A percentile compares a stretch with the other conserved stretches of the same genome.
Conservation (phyloP, 768 basidiomycete genomes). For the Tulasnella sp. region DNA sequence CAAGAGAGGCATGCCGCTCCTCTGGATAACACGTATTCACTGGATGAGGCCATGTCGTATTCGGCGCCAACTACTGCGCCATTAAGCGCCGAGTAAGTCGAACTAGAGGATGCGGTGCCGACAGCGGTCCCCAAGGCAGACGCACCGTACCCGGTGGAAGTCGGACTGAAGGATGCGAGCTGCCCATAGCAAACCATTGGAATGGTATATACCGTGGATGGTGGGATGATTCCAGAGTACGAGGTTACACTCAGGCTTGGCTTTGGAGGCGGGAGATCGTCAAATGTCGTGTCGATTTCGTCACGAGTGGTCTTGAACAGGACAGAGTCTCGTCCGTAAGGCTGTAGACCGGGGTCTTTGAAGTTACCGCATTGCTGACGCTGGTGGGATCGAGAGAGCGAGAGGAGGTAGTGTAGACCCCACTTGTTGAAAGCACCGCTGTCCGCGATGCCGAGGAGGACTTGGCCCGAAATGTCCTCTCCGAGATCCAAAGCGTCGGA, state of each 20-base stretch:
- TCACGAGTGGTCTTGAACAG: constrained; percentile 18
- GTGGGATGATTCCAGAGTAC: too few species aligned
- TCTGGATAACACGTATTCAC: not conserved
- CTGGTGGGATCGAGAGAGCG: constrained; percentile 22
- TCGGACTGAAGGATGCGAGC: too few species aligned
- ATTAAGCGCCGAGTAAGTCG: too few species aligned
- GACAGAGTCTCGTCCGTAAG: constrained; percentile 22
- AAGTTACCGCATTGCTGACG: constrained; percentile 24
- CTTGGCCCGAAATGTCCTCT: constrained; percentile 20
- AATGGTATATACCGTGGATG: too few species aligned
- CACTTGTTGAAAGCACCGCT: constrained; percentile 11
- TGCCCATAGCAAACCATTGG: too few species aligned
- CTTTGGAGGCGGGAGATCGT: constrained; percentile 23
- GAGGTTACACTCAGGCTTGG: too few species aligned
- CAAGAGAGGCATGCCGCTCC: constrained; percentile 8
- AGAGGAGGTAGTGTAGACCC: constrained; percentile 23
- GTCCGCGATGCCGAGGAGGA: constrained; percentile 16
- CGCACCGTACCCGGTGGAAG: too few species aligned
- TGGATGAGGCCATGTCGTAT: not conserved
- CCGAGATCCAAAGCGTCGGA: constrained; percentile 18
- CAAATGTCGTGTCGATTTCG: constrained; percentile 22
- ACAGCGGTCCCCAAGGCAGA: too few species aligned
- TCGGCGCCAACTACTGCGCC: not conserved
- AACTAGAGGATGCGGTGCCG: too few species aligned
- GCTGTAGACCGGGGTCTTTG: constrained; percentile 22